Evolutionary conservation across 129 eudicot species (phyloP).

Genomic region (Chrysanthemum seticuspe): DNA sequence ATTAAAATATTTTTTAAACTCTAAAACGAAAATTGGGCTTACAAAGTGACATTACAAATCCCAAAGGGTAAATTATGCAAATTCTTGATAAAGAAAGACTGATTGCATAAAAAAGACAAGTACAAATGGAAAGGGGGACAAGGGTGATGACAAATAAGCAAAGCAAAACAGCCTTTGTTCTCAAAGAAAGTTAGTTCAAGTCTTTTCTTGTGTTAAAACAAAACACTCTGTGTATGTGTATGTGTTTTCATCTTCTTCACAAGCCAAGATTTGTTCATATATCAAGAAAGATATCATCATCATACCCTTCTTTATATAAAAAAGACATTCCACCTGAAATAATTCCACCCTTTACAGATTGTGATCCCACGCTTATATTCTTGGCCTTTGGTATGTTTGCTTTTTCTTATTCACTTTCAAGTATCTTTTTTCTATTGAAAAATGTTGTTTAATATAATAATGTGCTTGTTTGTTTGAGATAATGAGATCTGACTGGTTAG

Average conservation of each 20-base stretch:
- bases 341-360: conserved; percentile 32
- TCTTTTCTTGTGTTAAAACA: conserved; percentile 1
- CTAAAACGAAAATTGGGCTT: background rate
- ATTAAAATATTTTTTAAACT: too few relatives aligned
- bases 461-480: conserved; percentile 10
- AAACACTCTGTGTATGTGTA: conserved; percentile 6
- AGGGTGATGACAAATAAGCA: conserved; percentile 46
- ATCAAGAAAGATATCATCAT: conserved; percentile 31
- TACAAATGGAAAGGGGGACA: conserved; percentile 25
- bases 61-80: background rate
- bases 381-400: conserved; percentile 42
- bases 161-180: conserved; percentile 28
- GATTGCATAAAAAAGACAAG: conserved; percentile 12
- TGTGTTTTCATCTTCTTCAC: conserved; percentile 8
- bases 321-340: conserved; percentile 37
- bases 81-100: background rate
- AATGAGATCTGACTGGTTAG: conserved; percentile 49
- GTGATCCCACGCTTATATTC: conserved; percentile 41
- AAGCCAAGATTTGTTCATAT: conserved; percentile 28
- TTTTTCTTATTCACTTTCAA: background rate
- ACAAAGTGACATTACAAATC: background rate
- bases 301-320: conserved; percentile 16
- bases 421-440: background rate
- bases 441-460: background rate
- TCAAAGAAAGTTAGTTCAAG: conserved; percentile 36